Evolutionary conservation across 78 protist species (phyloP), one percentile per base, ranked within the genome.

Genomic region (Acrasis kona): DNA sequence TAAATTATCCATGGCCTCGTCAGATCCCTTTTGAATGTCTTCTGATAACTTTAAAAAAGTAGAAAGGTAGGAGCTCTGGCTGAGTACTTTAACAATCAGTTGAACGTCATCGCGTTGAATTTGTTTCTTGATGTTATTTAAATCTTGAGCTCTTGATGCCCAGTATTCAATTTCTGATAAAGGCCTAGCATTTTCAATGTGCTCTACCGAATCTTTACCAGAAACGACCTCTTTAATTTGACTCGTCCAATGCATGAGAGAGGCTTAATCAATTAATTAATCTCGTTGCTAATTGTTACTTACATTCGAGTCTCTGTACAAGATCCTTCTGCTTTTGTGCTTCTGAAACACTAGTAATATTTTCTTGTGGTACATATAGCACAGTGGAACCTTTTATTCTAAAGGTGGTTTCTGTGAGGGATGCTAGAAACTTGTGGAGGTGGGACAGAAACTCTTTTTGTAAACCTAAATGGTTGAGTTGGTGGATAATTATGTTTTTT

Each of bases 181-280:
- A 1, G 93, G 93, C 5, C 95, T 92, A 1, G 7, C 79, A 0
- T 32, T 8, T 30, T 78, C 89, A 29, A 57, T 64, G n/a, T 72
- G 37, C 2, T n/a, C 31, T 50, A 31, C 64, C 2, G 9, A 29
- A 41, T 81, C 83, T 39, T 72, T 64, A 10, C 74, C 75, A 38
- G 40, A 58, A 34, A 92, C 34, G 4, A 85, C 87, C 32, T 89
- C 91, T 39, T 83, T 83, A 58, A 92, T 82, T 61, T 80, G 89
- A 5, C 91, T 57, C 5, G 95, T 90, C 97, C 97, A 93, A 71
- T 88, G 94, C 41, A 93, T 84, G 32, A 93, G 78, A 5, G 82
- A 38, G 7, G 78, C 38, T n/a, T n/a, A n/a, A n/a, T n/a, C n/a
- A n/a, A n/a, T n/a, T n/a, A n/a, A n/a, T n/a, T n/a, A n/a, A n/a